phyloP scores from a whole-genome alignment of 768 basidiomycete species.

The Leucocoprinus leucothites region DNA sequence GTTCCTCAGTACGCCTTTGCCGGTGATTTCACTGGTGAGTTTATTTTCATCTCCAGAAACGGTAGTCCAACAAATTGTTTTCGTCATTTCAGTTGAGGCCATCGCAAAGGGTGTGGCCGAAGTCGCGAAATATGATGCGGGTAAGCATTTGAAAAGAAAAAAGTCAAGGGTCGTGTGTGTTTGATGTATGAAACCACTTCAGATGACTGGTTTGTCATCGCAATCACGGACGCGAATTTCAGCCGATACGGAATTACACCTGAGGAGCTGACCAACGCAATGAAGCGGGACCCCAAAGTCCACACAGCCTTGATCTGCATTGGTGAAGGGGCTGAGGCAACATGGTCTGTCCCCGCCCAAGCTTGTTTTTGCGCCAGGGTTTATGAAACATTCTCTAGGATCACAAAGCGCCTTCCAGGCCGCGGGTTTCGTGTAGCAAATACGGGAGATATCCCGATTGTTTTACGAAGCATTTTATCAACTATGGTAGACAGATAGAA shows the following conservation, averaged over 20 bases:
- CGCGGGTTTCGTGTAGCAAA: slow-evolving; percentile 57
- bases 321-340: slow-evolving; percentile 62
- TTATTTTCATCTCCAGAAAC: slow-evolving; percentile 8
- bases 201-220: slow-evolving; percentile 74
- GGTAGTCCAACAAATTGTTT: slow-evolving; percentile 2
- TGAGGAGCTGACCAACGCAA: slow-evolving; percentile 53
- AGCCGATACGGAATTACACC: slow-evolving; percentile 58
- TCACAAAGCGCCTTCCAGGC: slow-evolving; percentile 58
- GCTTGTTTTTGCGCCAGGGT: neutral
- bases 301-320: slow-evolving; percentile 68
- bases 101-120: slow-evolving; percentile 61
- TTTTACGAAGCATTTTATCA: slow-evolving; percentile 58
- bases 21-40: slow-evolving; percentile 58
- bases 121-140: slow-evolving; percentile 59
- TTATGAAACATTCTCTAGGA: slow-evolving; percentile 33
- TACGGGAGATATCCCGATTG: slow-evolving; percentile 62
- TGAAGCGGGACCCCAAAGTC: slow-evolving; percentile 61
- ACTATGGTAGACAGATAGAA: slow-evolving; percentile 42
- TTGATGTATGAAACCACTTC: neutral
- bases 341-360: slow-evolving; percentile 39
- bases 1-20: slow-evolving; percentile 67
- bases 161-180: neutral
- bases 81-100: slow-evolving; percentile 47
- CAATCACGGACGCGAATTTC: slow-evolving; percentile 71
- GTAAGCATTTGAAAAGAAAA: slow-evolving; percentile 22